phyloP scores from a whole-genome alignment of 1,284 basidiomycete genomes.

The Ceratobasidium sp. region DNA sequence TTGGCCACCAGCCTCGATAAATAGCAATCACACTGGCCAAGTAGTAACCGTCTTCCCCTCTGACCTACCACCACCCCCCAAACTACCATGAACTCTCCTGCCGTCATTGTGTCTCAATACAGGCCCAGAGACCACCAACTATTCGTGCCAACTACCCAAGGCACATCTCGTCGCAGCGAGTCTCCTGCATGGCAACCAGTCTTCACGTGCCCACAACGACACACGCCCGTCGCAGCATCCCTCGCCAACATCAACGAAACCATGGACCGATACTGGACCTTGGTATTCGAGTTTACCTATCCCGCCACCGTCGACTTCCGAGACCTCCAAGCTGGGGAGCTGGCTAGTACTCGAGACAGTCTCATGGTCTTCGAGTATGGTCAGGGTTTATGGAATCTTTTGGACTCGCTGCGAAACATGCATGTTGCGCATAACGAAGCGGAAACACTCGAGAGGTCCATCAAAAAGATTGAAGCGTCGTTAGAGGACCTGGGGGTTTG shows the following conservation, averaged over 20 bases:
- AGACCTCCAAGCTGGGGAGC: constrained; percentile 16
- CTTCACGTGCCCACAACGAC: neutral
- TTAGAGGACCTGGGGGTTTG: neutral
- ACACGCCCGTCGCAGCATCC: neutral
- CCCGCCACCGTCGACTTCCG: constrained; percentile 25
- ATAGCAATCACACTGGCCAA: neutral
- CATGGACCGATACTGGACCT: constrained; percentile 23
- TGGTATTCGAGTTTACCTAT: constrained; percentile 32
- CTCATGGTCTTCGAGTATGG: constrained; percentile 26
- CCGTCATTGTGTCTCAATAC: constrained; percentile 29
- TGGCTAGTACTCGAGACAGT: constrained; percentile 18
- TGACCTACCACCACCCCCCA: neutral
- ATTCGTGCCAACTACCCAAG: neutral
- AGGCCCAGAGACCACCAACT: neutral
- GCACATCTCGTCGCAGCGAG: neutral
- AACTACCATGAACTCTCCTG: constrained; percentile 23
- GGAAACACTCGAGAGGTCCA: neutral
- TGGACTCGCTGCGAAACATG: constrained; percentile 14
- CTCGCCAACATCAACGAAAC: neutral
- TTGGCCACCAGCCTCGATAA: neutral
- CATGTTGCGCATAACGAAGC: neutral
- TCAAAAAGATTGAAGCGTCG: constrained; percentile 31
- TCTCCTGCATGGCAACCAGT: neutral
- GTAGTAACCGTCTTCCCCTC: neutral
- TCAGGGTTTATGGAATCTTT: constrained; percentile 1